Conservation (phyloP, 2,329 filamentous ascomycete species). For the Apiospora hydei region DNA sequence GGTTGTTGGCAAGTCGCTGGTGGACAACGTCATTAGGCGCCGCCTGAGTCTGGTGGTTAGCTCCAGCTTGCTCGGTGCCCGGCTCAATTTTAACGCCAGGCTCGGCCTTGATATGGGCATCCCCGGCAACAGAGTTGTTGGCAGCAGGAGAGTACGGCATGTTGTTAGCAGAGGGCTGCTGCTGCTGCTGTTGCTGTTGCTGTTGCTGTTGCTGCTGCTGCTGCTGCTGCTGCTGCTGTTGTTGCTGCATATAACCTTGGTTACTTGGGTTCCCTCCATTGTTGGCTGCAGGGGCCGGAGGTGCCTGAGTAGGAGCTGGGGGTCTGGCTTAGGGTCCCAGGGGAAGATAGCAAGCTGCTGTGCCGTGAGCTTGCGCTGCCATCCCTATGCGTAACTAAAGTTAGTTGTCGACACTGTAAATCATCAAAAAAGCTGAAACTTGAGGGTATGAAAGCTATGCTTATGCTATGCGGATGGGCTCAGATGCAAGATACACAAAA, state of each 20-base stretch:
- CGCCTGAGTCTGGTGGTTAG: neutral
- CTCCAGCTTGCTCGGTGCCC: constrained; percentile 40
- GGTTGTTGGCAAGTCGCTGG: constrained; percentile 62
- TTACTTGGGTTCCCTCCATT: constrained; percentile 1
- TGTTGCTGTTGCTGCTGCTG: constrained; percentile 34
- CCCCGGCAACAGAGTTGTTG: constrained; percentile 33
- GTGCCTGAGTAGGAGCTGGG: constrained; percentile 51
- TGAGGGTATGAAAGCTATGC: constrained; percentile 1
- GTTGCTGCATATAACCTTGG: constrained; percentile 22
- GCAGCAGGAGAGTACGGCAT: constrained; percentile 36
- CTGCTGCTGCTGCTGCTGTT: too few relatives aligned
- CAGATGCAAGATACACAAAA: constrained; percentile 21
- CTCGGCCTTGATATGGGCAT: constrained; percentile 53
- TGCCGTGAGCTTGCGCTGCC: constrained; percentile 89
- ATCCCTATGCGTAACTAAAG: constrained; percentile 66
- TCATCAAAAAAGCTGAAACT: neutral
- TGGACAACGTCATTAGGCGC: constrained; percentile 51
- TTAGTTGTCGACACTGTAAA: constrained; percentile 30
- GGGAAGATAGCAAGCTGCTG: constrained; percentile 88
- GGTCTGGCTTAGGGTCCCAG: constrained; percentile 88
- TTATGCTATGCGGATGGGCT: neutral
- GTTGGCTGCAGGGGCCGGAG: constrained; percentile 35
- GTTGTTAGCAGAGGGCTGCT: constrained; percentile 30
- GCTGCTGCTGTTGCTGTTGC: constrained; percentile 32
- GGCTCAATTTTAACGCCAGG: constrained; percentile 57